phyloP scores from a whole-genome alignment of 1,139 yeast species.

The Zygosaccharomyces pseudobailii region DNA sequence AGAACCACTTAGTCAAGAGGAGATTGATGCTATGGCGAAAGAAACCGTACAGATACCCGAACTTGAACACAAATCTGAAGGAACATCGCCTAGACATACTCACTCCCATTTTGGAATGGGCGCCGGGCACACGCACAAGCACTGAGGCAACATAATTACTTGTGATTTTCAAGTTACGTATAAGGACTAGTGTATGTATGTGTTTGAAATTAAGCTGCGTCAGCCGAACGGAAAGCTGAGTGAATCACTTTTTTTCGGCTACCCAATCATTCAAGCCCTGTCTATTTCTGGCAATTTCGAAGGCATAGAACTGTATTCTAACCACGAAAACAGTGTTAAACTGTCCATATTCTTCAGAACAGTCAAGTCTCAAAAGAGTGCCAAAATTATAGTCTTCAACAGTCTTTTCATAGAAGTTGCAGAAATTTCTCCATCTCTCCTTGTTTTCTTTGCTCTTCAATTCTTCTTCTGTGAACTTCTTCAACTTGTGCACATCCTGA shows the following conservation, averaged over 20 bases:
- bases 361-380: slow-evolving; percentile 72
- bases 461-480: slow-evolving; percentile 63
- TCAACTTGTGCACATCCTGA: slow-evolving; percentile 50
- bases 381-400: slow-evolving; percentile 94
- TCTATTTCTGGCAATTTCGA: slow-evolving; percentile 91
- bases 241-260: slow-evolving; percentile 20
- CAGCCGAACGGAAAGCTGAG: background rate
- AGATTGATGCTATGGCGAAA: slow-evolving; percentile 10
- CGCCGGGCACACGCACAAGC: slow-evolving; percentile 4
- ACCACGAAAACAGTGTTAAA: slow-evolving; percentile 84
- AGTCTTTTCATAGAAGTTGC: slow-evolving; percentile 71
- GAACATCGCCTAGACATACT: slow-evolving; percentile 9
- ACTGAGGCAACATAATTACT: background rate
- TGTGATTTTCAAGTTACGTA: background rate
- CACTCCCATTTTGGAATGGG: slow-evolving; percentile 7
- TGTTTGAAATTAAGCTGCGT: background rate
- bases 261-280: slow-evolving; percentile 93
- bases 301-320: slow-evolving; percentile 89
- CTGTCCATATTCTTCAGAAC: slow-evolving; percentile 73
- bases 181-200: background rate
- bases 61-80: slow-evolving; percentile 9
- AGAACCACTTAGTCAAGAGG: slow-evolving; percentile 23
- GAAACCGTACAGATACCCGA: slow-evolving; percentile 6
- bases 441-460: slow-evolving; percentile 80
- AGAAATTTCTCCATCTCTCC: slow-evolving; percentile 84